Evolutionary conservation across 345 rosid genomes (phyloP).

Genomic region (Hibiscus mutabilis): DNA sequence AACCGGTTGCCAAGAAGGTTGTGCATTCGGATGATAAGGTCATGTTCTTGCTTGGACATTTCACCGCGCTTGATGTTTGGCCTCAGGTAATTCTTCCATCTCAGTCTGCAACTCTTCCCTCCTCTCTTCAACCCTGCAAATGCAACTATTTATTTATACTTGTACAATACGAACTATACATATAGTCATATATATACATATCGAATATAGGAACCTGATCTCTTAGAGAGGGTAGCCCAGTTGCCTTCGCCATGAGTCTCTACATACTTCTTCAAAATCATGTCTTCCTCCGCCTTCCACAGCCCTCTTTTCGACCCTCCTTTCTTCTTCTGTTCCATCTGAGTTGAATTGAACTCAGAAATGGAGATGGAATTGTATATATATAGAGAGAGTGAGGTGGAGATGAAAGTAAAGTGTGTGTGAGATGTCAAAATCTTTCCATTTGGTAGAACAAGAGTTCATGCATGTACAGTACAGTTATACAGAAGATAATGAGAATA

Average conservation of each 20-base stretch:
- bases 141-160: neutral
- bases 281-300: conserved; percentile 89
- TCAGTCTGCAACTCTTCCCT: conserved; percentile 81
- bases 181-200: no score
- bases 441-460: neutral
- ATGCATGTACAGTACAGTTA: neutral
- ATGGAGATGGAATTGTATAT: neutral
- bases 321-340: neutral
- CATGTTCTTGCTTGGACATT: conserved; percentile 80
- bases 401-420: neutral
- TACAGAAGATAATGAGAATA: no score
- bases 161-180: no score
- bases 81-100: conserved; percentile 84
- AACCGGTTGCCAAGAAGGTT: conserved; percentile 83
- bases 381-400: neutral
- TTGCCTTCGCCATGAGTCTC: conserved; percentile 84
- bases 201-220: conserved; percentile 35
- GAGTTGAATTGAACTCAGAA: neutral
- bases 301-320: conserved; percentile 29
- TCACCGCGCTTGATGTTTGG: conserved; percentile 72
- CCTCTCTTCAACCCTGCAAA: conserved; percentile 54
- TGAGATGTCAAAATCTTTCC: neutral
- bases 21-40: conserved; percentile 83
- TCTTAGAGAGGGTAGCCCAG: conserved; percentile 63
- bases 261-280: conserved; percentile 50